Base-by-base conservation (phyloP, 495 filamentous ascomycete genomes). In the Hypomontagnella submonticulosa region DNA sequence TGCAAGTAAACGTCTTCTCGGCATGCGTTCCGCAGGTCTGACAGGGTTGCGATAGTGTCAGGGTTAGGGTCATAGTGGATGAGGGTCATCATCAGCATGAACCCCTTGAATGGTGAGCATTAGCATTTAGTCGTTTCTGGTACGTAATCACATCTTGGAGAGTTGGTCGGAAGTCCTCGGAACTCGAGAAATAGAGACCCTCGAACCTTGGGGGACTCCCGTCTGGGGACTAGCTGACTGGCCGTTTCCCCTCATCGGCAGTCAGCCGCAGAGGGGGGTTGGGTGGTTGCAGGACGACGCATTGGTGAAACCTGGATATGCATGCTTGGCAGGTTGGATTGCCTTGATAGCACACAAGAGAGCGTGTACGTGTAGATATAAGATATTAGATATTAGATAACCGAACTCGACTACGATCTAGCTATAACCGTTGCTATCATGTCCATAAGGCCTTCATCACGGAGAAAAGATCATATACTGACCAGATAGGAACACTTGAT, bases 1-100 rank as follows among this genome's bases (percentile, higher is more conserved):
- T 71, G 67, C 72, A 76, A 27, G 73, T 74, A 59, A 63, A 76
- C 0, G 61, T 70, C 48, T 48, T 74, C 7, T 66, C 59, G 41
- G 59, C 58, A 49, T 54, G 68, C 15, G 57, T 70, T 44, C 66
- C 56, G 51, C 73, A 75, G 1, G 66, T 66, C 52, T 74, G 71
- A 53, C 73, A 75, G 36, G 70, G 67, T 58, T 66, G 60, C 32
- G 63, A 53, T 20, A 55, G 40, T 58, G 63, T 50, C 53, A 70
- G 44, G 57, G 64, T 62, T 44, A 59, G 63, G 49, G 67, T 58
- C 67, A 72, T 72, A 34, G 33, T 66, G 51, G 63, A 50, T 68
- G 65, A 68, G 42, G 59, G 54, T 68, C 65, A 68, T 68, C 36
- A 54, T 37, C 48, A 59, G 23, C 44, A 42, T 18, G 46, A 13